Evolutionary conservation across 2,329 filamentous ascomycete species (phyloP), one percentile per base, ranked within the genome.

Genomic region (Stemphylium lycopersici): DNA sequence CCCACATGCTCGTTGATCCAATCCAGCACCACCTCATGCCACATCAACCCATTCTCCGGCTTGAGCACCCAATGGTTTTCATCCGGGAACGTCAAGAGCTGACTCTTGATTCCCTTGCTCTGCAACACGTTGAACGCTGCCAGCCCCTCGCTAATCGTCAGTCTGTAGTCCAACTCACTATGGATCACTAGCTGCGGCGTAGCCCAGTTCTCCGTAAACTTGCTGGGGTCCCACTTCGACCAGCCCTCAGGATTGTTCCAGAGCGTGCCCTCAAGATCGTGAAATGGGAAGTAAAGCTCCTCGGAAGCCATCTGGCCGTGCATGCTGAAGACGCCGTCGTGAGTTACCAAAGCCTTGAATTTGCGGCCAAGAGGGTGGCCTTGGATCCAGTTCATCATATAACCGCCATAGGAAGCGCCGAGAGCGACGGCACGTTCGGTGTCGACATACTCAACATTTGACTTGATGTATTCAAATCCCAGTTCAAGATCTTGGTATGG

Each of bases 151-250:
- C 88, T 86, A 48, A 98, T 87, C 0, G 92, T 89, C 22, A 97
- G 79, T 15, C 93, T 85, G 72, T 96, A 98, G 74, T 98, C 93
- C 29, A 95, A 82, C 67, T 95, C 91, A 68, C 87, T 93, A 76
- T 98, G 93, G 49, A 98, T 92, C 56, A 96, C 87, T 58, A 99
- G 80, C 76, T 95, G 88, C 0, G 95, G 95, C 0, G 93, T 97
- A 1, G 84, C 79, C 93, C 93, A 97, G 63, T 93, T 82, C 32
- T 81, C 75, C 0, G 82, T 79, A 63, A 82, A 80, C 3, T 76
- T 75, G 15, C 79, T 80, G 0, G 85, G 85, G 66, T 87, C 84
- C 82, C 84, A 87, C 43, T 79, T 71, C 22, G 77, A 75, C 83
- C 84, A 87, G 7, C 75, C 75, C 42, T 81, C 76, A 13, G 66